Conservation (phyloP, 176 grass and related monocot species). For the Musa beccarii region DNA sequence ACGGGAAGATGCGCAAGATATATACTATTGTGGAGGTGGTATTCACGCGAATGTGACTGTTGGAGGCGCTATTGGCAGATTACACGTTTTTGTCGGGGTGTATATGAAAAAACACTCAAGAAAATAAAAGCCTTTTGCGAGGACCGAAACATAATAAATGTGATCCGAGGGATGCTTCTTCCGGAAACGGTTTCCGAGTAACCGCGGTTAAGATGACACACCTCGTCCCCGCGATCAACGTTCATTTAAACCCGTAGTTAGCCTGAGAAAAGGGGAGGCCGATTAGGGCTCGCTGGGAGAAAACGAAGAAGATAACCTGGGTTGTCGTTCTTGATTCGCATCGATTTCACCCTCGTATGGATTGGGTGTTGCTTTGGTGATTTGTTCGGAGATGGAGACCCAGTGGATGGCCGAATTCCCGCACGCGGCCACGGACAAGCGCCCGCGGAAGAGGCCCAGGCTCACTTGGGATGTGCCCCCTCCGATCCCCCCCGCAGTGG, state of each 20-base stretch:
- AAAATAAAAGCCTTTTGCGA: no score
- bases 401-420: conserved; percentile 81
- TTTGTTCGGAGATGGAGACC: conserved; percentile 55
- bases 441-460: conserved; percentile 69
- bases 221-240: background rate
- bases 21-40: no score
- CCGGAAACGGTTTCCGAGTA: background rate
- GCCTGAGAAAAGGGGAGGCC: background rate
- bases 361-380: background rate
- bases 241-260: background rate
- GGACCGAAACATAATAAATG: no score
- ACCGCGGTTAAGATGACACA: background rate
- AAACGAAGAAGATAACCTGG: background rate
- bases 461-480: conserved; percentile 66
- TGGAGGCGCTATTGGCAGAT: no score
- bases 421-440: conserved; percentile 52
- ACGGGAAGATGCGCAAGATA: no score
- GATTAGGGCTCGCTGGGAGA: background rate
- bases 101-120: no score
- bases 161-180: background rate
- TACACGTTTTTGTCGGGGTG: no score
- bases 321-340: background rate
- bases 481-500: conserved; percentile 54
- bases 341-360: background rate
- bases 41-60: no score